Base-by-base conservation (phyloP, 352 stramenopile species). In the Pythium periplocum region DNA sequence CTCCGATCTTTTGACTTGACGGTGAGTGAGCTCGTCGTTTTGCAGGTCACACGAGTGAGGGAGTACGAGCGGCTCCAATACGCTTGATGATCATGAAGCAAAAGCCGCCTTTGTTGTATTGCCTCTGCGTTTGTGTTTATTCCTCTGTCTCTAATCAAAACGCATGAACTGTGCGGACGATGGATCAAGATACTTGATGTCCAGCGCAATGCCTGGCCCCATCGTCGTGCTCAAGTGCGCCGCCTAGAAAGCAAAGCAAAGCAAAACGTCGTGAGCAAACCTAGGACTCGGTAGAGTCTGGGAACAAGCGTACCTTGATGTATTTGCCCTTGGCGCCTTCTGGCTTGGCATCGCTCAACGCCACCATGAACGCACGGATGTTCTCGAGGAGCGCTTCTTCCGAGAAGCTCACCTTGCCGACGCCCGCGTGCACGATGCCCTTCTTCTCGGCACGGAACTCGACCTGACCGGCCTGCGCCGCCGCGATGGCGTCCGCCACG, bases 301-400 rank as follows among this genome's bases (percentile, higher is more conserved):
- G 8, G 11, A 30, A 51, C 1, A 6, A 7, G 4, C 53, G 41
- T 57, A 80, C 63, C 71, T 90, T 95, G 57, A 97, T 95, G 78
- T 97, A 97, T 62, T 95, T 97, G 63, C 90, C 90, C 78, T 97
- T 97, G 57, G 89, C 87, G 12, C 85, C 89, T 45, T 96, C 88
- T 10, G 90, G 90, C 72, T 97, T 97, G 62, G 84, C 83, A 51
- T 96, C 86, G 42, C 72, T 80, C 40, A 97, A 69, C 43, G 86
- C 87, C 40, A 97, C 82, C 90, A 97, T 97, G 66, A 96, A 93
- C 30, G 87, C 86, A 30, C 86, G 84, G 45, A 97, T 83, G 68
- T 97, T 97, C 57, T 96, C 90, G 31, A 97, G 69, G 64, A 97
- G 72, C 40, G 85, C 82, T 53, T 95, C 86, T 46, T 95, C 82